Evolutionary conservation across 345 rosid genomes (phyloP), one percentile per base, ranked within the genome.

Genomic region (Camelina neglecta): DNA sequence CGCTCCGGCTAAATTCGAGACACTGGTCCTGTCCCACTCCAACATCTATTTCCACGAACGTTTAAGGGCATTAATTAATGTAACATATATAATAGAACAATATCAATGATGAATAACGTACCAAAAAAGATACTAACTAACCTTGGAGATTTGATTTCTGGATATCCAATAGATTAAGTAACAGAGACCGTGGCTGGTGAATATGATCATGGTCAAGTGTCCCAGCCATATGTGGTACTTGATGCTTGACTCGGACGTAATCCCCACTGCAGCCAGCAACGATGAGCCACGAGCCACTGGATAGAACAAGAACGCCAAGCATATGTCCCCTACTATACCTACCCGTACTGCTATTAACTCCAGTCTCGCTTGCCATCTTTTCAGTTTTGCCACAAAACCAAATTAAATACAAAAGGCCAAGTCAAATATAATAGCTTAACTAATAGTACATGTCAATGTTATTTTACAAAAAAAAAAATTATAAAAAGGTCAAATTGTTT

Each of bases 221-320:
- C 97, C 93, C 0, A 92, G 76, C 96, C 97, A 92, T 49, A 87
- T 87, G 21, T 92, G 97, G 33, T 92, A 90, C 81, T 86, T 92
- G 64, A 85, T 88, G 88, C 92, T 83, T 1, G 80, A 79, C 60
- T 92, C 97, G 5, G 88, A 90, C n/a, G 90, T 88, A 24, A 92
- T 71, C 6, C 93, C 96, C 2, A 92, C 59, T 20, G 87, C 36
- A 13, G 85, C 84, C 47, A 92, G 77, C 84, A 92, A 62, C 44
- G 96, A 90, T 0, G 96, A 92, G 1, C 87, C 89, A 3, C 97
- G 86, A 1, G 89, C 75, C 80, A 92, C 96, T 8, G 97, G 96
- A 56, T 84, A 88, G 73, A 92, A 92, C 11, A 92, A 79, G 63
- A 88, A 82, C 24, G 87, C 36, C 2, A 87, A 72, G 20, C 86